Base-by-base conservation (phyloP, 768 basidiomycete species). In the Hirschioporus abietinus region DNA sequence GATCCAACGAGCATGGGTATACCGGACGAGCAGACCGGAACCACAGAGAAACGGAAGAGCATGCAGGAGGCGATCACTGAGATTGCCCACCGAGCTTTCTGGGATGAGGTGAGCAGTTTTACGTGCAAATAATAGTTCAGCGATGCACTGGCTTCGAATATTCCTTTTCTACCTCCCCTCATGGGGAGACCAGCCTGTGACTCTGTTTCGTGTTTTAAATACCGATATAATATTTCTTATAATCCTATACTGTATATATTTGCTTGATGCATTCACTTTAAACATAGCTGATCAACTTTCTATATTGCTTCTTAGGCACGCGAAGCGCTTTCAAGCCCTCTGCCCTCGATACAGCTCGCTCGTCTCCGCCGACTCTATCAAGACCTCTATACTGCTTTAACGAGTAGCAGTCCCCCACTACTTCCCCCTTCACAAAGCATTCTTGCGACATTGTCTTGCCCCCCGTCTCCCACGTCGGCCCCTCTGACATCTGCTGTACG, bases 401-500 rank as follows among this genome's bases (percentile, higher is more conserved):
- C 75, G 0, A 61, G 25, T 25, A 25, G 25, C 20, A 63, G 36
- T 18, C 60, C 15, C 7, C 82, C 87, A 4, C 81, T 91, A n/a
- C 81, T 92, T 23, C 89, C 90, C 0, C 74, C 79, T 0, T 71
- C 74, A 0, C 86, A 90, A 70, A 77, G 77, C 2, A 74, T 88
- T 30, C 70, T 92, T 2, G 69, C 77, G 26, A 79, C 80, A 0
- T 78, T 92, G 24, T 82, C 86, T 7, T 79, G 84, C 1, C 90
- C 87, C 0, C 76, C 88, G 12, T 80, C 89, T 1, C 91, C 91
- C 0, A 89, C 90, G 0, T 84, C 88, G 0, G 86, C 88, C 0
- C 90, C 89, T 0, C 78, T 92, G 18, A 80, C 83, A 60, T 87
- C 88, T 23, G 79, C 84, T 20, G 70, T 85, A n/a, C 75, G 74